Percentiles rank a stretch among this genome's conserved stretches.
phyloP scores from a whole-genome alignment of 78 protist species.

The Abeoforma whisleri region DNA sequence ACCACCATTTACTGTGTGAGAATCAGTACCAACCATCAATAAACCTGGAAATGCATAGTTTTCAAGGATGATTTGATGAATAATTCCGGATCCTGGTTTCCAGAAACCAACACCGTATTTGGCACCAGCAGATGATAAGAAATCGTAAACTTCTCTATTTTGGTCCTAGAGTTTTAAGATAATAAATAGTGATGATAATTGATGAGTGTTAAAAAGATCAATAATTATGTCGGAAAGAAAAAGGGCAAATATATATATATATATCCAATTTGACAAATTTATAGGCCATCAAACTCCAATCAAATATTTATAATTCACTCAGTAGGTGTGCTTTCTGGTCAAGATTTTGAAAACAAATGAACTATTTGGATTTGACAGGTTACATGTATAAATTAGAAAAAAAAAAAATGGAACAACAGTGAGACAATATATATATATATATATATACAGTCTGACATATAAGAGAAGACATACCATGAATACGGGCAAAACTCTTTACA shows the following conservation, averaged over 20 bases:
- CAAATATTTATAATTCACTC: too few species aligned
- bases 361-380: too few species aligned
- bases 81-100: constrained; percentile 88
- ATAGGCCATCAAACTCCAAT: too few species aligned
- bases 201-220: background rate
- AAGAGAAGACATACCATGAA: constrained; percentile 67
- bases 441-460: too few species aligned
- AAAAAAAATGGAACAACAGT: background rate
- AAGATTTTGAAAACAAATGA: too few species aligned
- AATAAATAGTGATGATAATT: background rate
- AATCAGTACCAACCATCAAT: constrained; percentile 78
- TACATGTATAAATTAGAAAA: too few species aligned
- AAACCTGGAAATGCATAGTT: constrained; percentile 91
- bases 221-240: too few species aligned
- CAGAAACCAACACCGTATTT: constrained; percentile 79
- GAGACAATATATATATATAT: too few species aligned
- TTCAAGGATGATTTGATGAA: constrained; percentile 88
- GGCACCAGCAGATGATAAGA: constrained; percentile 60
- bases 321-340: too few species aligned
- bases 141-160: constrained; percentile 85
- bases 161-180: too few species aligned
- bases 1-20: constrained; percentile 84
- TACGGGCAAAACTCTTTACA: constrained; percentile 86
- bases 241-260: too few species aligned
- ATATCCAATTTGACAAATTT: too few species aligned